Evolutionary conservation across 176 grass and related monocot species (phyloP).

Genomic region (Panicum miliaceum): DNA sequence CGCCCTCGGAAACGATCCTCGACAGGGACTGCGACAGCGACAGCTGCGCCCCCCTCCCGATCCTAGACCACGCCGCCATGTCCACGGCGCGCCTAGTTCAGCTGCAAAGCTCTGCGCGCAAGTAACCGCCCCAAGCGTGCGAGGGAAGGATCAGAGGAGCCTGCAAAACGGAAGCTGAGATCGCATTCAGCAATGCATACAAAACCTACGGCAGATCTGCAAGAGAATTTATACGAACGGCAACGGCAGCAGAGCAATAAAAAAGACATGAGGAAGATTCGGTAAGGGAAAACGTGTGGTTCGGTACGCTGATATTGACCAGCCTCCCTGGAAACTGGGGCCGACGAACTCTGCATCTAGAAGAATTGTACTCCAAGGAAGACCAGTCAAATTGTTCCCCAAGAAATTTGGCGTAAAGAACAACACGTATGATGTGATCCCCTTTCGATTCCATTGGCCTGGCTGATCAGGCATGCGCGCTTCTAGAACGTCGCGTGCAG

Average conservation of each 20-base stretch:
- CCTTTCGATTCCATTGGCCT: not conserved
- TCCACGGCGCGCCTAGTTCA: not conserved
- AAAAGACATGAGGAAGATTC: not conserved
- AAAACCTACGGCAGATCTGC: slow-evolving; percentile 2
- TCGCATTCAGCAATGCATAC: not conserved
- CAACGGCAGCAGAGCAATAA: not conserved
- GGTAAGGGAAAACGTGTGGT: not conserved
- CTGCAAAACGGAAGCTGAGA: not conserved
- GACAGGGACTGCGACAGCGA: slow-evolving; percentile 53
- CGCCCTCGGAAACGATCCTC: slow-evolving; percentile 45
- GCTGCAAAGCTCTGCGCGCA: not conserved
- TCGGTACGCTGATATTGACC: slow-evolving; percentile 13
- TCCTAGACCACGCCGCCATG: slow-evolving; percentile 67
- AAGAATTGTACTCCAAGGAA: slow-evolving; percentile 14
- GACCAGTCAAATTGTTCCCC: slow-evolving; percentile 18
- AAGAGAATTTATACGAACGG: not conserved
- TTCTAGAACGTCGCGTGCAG: not conserved
- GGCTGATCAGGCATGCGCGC: not conserved
- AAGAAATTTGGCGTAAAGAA: not conserved
- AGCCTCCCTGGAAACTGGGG: slow-evolving; percentile 12
- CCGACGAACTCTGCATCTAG: not conserved
- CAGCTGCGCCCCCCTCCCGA: slow-evolving; percentile 54
- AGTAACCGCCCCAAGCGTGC: not conserved
- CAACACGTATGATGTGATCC: not conserved
- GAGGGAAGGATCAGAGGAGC: not conserved